Evolutionary conservation across 768 basidiomycete genomes (phyloP).

Genomic region (Leucocoprinus sp.): DNA sequence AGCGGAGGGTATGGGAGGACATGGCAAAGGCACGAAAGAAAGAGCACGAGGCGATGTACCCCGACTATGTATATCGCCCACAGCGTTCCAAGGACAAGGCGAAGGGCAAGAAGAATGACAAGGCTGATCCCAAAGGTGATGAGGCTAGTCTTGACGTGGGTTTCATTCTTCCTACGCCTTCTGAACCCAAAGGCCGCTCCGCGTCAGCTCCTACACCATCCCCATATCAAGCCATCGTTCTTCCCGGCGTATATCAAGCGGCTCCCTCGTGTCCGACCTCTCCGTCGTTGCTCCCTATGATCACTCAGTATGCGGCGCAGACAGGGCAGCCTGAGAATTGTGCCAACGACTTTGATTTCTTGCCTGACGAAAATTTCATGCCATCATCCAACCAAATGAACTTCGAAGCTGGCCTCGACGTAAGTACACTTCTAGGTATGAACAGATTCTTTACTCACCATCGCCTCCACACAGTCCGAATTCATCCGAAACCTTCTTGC

Average conservation of each 20-base stretch:
- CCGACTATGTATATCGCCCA: constrained; percentile 73
- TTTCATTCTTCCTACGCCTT: constrained; percentile 29
- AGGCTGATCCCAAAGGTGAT: constrained; percentile 22
- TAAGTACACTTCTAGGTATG: constrained; percentile 17
- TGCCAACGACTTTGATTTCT: constrained; percentile 46
- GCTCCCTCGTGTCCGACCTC: constrained; percentile 57
- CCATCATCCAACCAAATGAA: constrained; percentile 28
- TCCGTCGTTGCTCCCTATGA: constrained; percentile 49
- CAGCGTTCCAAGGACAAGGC: constrained; percentile 51
- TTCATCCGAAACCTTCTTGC: constrained; percentile 43
- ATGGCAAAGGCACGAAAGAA: constrained; percentile 73
- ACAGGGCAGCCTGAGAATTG: constrained; percentile 37
- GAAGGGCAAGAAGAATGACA: constrained; percentile 31
- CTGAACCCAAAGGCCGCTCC: constrained; percentile 27
- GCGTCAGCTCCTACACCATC: constrained; percentile 61
- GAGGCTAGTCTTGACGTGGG: constrained; percentile 31
- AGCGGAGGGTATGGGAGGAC: constrained; percentile 67
- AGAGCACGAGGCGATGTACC: constrained; percentile 69
- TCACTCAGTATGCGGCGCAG: constrained; percentile 50
- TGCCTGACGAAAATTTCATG: constrained; percentile 36
- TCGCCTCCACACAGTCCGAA: constrained; percentile 20
- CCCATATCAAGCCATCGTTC: constrained; percentile 57
- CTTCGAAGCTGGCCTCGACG: constrained; percentile 41
- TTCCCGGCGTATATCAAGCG: constrained; percentile 51
- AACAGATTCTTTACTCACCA: constrained; percentile 11